These are phyloP conservation scores for Rhypophila decipiens DNA, from an alignment of 495 filamentous ascomycete genomes.

Conservation along the genomic window DNA sequence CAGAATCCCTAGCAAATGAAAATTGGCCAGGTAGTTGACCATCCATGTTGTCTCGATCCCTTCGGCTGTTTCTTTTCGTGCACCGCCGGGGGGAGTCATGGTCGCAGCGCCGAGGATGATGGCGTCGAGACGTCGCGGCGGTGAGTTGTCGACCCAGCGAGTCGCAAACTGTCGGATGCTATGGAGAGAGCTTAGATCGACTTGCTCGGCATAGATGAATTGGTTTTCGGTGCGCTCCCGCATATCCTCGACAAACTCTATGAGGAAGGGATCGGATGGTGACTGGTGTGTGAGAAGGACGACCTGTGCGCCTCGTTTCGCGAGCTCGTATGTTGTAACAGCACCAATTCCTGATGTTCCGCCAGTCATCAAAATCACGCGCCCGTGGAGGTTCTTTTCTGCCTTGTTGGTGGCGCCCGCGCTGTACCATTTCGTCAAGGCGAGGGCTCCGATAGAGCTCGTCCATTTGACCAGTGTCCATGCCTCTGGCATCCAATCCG, in stretches of 20 bases:
- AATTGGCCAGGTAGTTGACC: constrained; percentile 91
- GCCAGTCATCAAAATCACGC: constrained; percentile 90
- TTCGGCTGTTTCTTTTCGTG: constrained; percentile 55
- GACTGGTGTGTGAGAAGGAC: constrained; percentile 81
- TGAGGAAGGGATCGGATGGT: constrained; percentile 76
- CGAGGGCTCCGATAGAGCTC: constrained; percentile 54
- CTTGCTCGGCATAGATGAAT: constrained; percentile 90
- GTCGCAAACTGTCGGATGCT: constrained; percentile 93
- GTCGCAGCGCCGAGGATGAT: constrained; percentile 79
- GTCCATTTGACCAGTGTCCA: constrained; percentile 53
- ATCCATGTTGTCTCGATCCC: constrained; percentile 86
- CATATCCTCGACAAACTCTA: constrained; percentile 87
- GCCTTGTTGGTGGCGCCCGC: constrained; percentile 66
- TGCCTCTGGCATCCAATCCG: constrained; percentile 56
- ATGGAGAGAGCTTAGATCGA: constrained; percentile 79
- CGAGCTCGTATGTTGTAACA: constrained; percentile 63
- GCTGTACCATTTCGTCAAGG: constrained; percentile 70
- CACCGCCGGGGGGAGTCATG: constrained; percentile 56
- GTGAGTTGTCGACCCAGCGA: constrained; percentile 94
- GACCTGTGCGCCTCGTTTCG: constrained; percentile 78
- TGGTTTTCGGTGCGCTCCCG: constrained; percentile 74
- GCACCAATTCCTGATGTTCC: constrained; percentile 93
- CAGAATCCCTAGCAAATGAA: constrained; percentile 86
- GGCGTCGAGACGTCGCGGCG: constrained; percentile 88
- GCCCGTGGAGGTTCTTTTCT: constrained; percentile 84